phyloP scores from a whole-genome alignment of 192 early-diverging fungal genomes.

The Coemansia sp. region DNA sequence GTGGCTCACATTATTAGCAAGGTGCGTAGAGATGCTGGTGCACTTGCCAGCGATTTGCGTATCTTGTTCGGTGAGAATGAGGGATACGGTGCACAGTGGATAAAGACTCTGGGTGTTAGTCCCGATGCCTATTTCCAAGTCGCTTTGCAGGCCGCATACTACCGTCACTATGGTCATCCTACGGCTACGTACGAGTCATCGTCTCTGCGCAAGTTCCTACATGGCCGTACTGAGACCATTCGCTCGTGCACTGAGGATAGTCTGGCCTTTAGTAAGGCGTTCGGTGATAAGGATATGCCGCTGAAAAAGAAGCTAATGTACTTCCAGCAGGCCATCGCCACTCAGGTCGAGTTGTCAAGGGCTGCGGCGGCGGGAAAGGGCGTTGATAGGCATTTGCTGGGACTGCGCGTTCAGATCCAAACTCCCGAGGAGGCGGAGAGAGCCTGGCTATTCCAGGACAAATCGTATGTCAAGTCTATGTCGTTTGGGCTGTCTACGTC shows the following conservation, averaged over 20 bases:
- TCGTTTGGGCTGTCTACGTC: conserved; percentile 83
- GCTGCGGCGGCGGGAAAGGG: conserved; percentile 79
- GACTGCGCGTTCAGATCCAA: conserved; percentile 73
- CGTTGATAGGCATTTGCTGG: conserved; percentile 92
- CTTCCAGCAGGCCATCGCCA: conserved; percentile 66
- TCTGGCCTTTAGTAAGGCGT: conserved; percentile 72
- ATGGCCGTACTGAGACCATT: conserved; percentile 93
- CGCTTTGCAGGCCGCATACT: conserved; percentile 85
- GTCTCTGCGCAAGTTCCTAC: conserved; percentile 70
- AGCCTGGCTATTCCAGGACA: conserved; percentile 83
- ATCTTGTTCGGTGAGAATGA: conserved; percentile 70
- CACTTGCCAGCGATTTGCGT: conserved; percentile 70
- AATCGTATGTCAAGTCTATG: conserved; percentile 75
- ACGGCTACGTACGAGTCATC: conserved; percentile 79
- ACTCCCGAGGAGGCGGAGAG: conserved; percentile 59
- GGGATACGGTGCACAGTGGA: conserved; percentile 81
- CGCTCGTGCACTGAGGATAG: conserved; percentile 79
- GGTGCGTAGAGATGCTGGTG: conserved; percentile 65
- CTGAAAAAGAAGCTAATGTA: conserved; percentile 53
- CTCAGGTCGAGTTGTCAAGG: conserved; percentile 75
- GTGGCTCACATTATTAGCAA: conserved; percentile 61
- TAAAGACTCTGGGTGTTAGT: conserved; percentile 80
- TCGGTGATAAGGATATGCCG: conserved; percentile 67
- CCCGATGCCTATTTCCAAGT: conserved; percentile 94
- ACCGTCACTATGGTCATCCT: conserved; percentile 69